These are phyloP conservation scores for Mycena haematopus DNA, from an alignment of 768 basidiomycete species.

Conservation along the genomic window DNA sequence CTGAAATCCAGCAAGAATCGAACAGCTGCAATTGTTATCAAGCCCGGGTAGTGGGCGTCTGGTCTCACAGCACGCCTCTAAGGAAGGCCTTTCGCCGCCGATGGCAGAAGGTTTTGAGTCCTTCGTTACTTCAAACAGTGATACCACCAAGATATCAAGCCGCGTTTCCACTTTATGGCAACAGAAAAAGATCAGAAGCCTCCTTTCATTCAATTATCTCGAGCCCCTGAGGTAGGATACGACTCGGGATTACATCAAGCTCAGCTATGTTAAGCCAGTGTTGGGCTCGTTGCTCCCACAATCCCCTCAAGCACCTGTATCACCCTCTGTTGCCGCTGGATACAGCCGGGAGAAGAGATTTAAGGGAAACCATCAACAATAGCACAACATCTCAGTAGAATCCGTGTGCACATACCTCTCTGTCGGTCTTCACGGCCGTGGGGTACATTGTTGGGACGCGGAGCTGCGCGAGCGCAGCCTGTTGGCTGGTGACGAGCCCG, in stretches of 20 bases:
- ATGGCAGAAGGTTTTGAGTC: neutral
- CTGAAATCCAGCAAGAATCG: neutral
- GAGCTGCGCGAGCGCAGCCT: constrained; percentile 62
- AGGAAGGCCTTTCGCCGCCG: neutral
- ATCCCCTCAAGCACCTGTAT: constrained; percentile 71
- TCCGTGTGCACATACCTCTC: constrained; percentile 52
- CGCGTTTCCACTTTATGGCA: neutral
- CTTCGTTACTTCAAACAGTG: neutral
- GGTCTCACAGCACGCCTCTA: neutral
- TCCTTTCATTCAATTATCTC: too few species aligned
- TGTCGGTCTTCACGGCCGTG: constrained; percentile 52
- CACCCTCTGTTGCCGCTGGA: constrained; percentile 73
- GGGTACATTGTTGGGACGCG: constrained; percentile 77
- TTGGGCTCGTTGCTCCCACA: constrained; percentile 33
- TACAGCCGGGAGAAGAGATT: neutral
- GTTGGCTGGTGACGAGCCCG: constrained; percentile 73
- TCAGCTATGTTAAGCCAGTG: neutral
- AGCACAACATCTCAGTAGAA: neutral
- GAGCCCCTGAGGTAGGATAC: too few species aligned
- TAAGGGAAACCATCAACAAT: neutral
- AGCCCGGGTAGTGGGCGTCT: neutral
- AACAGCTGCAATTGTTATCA: neutral
- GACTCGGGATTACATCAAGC: too few species aligned
- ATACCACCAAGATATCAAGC: neutral
- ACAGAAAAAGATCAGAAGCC: neutral